Evolutionary conservation across 306 rosid species (phyloP).

Genomic region (Mucuna pruriens): DNA sequence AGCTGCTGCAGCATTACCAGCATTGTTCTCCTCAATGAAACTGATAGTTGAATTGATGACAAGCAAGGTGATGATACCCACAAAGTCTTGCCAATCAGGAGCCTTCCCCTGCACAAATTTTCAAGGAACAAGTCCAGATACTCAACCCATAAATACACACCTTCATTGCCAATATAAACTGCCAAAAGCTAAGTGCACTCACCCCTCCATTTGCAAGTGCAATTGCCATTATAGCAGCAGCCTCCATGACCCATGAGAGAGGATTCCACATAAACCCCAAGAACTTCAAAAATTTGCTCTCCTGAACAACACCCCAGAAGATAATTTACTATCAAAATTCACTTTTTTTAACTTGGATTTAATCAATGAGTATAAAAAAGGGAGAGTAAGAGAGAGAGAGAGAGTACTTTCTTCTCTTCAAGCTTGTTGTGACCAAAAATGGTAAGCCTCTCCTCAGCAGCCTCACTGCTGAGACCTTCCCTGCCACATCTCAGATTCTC

Average conservation of each 20-base stretch:
- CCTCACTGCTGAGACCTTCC: constrained; percentile 84
- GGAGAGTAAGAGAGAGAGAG: neutral
- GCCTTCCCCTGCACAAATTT: constrained; percentile 71
- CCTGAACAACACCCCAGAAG: constrained; percentile 63
- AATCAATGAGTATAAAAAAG: neutral
- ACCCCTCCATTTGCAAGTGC: constrained; percentile 99
- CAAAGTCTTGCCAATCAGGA: constrained; percentile 99
- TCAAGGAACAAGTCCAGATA: constrained; percentile 22
- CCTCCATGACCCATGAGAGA: constrained; percentile 99
- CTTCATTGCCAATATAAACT: constrained; percentile 13
- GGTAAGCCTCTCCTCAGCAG: constrained; percentile 85
- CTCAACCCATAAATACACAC: constrained; percentile 13
- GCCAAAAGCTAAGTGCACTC: constrained; percentile 35
- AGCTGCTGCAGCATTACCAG: constrained; percentile 98
- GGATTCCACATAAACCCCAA: constrained; percentile 99
- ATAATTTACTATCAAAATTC: constrained; percentile 22
- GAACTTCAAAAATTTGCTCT: constrained; percentile 84
- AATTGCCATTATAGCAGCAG: constrained; percentile 99
- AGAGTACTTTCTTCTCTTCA: constrained; percentile 82
- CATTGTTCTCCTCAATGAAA: constrained; percentile 98
- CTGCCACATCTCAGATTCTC: constrained; percentile 96
- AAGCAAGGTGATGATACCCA: constrained; percentile 92
- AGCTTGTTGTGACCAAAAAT: constrained; percentile 97
- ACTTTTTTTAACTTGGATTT: neutral
- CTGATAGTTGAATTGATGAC: constrained; percentile 94